phyloP scores from a whole-genome alignment of 306 rosid species.

The Gastrolobium bilobum region DNA sequence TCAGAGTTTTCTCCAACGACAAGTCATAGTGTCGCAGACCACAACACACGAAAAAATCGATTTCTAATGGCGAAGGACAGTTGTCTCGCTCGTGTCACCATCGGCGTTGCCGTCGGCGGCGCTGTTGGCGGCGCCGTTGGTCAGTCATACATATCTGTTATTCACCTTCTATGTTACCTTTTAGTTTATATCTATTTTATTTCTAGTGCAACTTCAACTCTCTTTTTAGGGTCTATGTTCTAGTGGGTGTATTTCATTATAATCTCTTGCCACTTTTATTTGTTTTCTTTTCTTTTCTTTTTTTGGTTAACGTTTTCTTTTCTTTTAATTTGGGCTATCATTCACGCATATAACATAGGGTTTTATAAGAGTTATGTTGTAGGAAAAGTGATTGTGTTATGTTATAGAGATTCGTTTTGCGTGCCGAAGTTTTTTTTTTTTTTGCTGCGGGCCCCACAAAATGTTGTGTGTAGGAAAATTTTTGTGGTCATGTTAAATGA shows the following conservation, averaged over 20 bases:
- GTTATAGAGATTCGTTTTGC: too few species aligned
- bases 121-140: conserved; percentile 86
- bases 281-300: not conserved
- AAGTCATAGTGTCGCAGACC: too few species aligned
- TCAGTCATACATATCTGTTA: conserved; percentile 17
- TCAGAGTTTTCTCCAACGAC: not conserved
- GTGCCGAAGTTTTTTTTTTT: too few species aligned
- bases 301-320: too few species aligned
- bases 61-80: conserved; percentile 74
- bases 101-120: conserved; percentile 80
- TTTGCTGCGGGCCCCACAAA: too few species aligned
- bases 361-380: too few species aligned
- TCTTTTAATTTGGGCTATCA: not conserved
- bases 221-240: not conserved
- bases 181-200: not conserved
- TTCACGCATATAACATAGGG: not conserved
- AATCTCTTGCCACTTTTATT: not conserved
- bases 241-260: not conserved
- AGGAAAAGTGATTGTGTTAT: too few species aligned
- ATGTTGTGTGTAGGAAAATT: too few species aligned
- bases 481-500: too few species aligned
- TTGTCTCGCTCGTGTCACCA: conserved; percentile 73
- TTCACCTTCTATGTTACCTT: not conserved
- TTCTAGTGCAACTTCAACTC: not conserved
- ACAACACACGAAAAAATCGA: not conserved